These are phyloP conservation scores for Luffa acutangula DNA, from an alignment of 306 rosid genomes.

Conservation along the genomic window DNA sequence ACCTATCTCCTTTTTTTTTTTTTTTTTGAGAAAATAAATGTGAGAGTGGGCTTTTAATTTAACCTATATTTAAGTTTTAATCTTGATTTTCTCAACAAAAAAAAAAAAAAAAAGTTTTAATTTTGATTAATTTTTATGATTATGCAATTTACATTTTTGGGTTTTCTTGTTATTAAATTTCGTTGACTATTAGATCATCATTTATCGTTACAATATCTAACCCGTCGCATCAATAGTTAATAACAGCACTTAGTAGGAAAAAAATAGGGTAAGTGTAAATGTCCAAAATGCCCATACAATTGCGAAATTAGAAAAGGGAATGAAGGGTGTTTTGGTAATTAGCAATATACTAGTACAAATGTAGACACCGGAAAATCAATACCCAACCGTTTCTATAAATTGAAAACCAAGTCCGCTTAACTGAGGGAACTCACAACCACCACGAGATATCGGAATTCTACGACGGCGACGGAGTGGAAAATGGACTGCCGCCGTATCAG, in stretches of 20 bases:
- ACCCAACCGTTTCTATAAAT: conserved; percentile 1
- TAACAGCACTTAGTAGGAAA: background rate
- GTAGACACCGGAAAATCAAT: conserved; percentile 1
- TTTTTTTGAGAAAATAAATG: too few relatives aligned
- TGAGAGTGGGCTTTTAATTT: too few relatives aligned
- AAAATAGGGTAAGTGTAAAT: background rate
- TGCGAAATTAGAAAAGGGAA: background rate
- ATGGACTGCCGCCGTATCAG: background rate
- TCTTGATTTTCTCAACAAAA: too few relatives aligned
- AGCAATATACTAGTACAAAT: background rate
- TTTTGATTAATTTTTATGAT: too few relatives aligned
- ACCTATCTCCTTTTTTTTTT: too few relatives aligned
- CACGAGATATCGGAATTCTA: background rate
- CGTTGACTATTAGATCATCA: background rate
- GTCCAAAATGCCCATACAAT: background rate
- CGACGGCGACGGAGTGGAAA: background rate
- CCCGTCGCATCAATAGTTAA: background rate
- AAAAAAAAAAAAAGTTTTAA: too few relatives aligned
- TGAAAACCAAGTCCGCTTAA: background rate
- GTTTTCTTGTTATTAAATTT: too few relatives aligned
- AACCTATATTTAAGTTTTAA: too few relatives aligned
- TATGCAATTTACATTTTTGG: too few relatives aligned
- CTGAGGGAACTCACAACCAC: background rate
- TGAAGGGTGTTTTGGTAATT: background rate
- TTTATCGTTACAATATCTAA: background rate